Evolutionary conservation across 1,284 basidiomycete genomes (phyloP), one percentile per base, ranked within the genome.

Genomic region (Ganoderma leucocontextum): DNA sequence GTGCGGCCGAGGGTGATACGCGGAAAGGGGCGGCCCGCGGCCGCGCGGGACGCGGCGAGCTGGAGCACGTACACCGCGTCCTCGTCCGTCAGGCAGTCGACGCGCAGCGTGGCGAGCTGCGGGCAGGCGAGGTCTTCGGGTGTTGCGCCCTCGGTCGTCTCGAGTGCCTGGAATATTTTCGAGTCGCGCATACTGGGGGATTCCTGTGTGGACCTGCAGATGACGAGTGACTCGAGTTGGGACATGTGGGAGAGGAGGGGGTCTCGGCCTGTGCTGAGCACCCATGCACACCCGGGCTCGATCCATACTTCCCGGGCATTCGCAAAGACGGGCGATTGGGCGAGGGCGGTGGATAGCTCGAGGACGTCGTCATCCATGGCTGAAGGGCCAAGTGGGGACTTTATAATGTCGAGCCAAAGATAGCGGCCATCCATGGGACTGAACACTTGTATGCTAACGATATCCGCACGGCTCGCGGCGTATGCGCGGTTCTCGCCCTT

Each of bases 41-140:
- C 36, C 15, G n/a, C 57, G 36, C 57, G 57, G 15, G 57, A 38
- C 17, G 57, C 57, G 15, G 57, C 35, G 36, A 58, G 36, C 57
- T 35, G 57, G 35, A 58, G 57, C 19, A 22, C 36, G 36, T 38
- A 39, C 36, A 58, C 57, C 35, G 57, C 57, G 36, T 58, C 57
- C 35, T 58, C 57, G 57, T 58, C 57, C 35, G 57, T 38, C 35
- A 38, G 4, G 33, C 57, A 58, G 57, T 58, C 57, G 35, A 58
- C 57, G 57, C 57, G 57, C n/a, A 58, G n/a, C 57, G 57, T 58
- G 15, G 35, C 22, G 36, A 58, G 57, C 36, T 5, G 57, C 35
- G 57, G 36, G n/a, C 57, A 58, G 57, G 57, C 57, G 2, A 58
- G 22, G 10, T 49, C 22, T 25, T 58, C 36, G 53, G 57, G 36